A percentile compares a stretch with the other conserved stretches of the same genome.
These are phyloP conservation scores for Catenaria anguillulae DNA, from an alignment of 371 early-diverging fungal genomes.

Conservation along the genomic window DNA sequence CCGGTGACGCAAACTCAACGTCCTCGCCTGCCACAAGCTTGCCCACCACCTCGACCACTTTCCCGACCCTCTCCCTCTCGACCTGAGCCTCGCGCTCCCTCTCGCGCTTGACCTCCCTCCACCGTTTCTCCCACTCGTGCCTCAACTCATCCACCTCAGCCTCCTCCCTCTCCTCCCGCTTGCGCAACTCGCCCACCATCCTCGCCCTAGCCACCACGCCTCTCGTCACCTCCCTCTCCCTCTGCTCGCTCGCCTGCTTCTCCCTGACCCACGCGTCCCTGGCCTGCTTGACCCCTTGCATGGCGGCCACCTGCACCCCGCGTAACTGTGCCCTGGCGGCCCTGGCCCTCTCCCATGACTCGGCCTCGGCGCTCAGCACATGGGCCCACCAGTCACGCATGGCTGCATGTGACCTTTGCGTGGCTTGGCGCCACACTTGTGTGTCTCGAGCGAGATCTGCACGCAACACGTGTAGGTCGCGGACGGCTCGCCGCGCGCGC, in stretches of 20 bases:
- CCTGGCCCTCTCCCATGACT: neutral
- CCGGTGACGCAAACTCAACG: too few relatives aligned
- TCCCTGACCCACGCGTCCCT: conserved; percentile 18
- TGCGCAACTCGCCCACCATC: conserved; percentile 6
- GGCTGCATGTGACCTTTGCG: conserved; percentile 24
- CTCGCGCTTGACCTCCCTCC: conserved; percentile 21
- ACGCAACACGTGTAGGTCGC: conserved; percentile 22
- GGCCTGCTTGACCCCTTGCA: conserved; percentile 12
- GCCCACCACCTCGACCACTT: conserved; percentile 6
- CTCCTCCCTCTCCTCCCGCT: conserved; percentile 7
- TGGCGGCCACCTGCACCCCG: neutral
- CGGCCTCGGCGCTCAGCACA: conserved; percentile 17
- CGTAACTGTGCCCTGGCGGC: too few relatives aligned
- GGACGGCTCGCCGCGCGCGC: conserved; percentile 19
- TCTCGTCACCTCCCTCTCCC: conserved; percentile 13
- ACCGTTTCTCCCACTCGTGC: conserved; percentile 26
- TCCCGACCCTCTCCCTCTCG: conserved; percentile 14
- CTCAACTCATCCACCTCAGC: conserved; percentile 18
- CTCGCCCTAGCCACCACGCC: conserved; percentile 15
- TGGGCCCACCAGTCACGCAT: conserved; percentile 38
- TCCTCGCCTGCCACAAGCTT: too few relatives aligned
- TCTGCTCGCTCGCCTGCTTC: conserved; percentile 12
- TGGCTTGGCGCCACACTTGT: conserved; percentile 24
- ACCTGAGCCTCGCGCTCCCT: conserved; percentile 17
- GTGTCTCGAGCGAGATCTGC: conserved; percentile 29